phyloP scores from a whole-genome alignment of 805 yeast species.

The Lipomyces spencermartinsiae region DNA sequence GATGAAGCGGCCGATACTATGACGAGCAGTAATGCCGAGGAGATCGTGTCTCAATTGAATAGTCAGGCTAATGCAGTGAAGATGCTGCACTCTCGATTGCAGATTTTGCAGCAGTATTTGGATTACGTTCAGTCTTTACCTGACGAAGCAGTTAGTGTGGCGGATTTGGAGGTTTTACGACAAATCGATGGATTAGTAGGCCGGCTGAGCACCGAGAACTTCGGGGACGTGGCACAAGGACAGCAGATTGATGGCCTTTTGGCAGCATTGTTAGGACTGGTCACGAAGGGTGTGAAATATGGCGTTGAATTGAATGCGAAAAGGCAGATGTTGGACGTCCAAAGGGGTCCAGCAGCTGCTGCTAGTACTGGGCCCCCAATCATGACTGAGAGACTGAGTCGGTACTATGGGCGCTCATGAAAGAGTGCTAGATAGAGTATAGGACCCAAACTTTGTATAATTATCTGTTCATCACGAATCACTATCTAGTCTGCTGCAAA shows the following conservation, averaged over 20 bases:
- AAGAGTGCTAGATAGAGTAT: neutral
- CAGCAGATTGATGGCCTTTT: constrained; percentile 41
- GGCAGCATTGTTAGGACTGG: constrained; percentile 40
- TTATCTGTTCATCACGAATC: neutral
- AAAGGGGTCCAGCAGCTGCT: neutral
- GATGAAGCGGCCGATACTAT: constrained; percentile 1
- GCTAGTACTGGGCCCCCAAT: neutral
- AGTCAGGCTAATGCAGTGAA: constrained; percentile 41
- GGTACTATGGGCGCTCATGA: neutral
- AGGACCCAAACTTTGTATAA: neutral
- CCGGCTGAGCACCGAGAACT: constrained; percentile 29
- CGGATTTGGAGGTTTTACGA: constrained; percentile 38
- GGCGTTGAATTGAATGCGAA: constrained; percentile 37
- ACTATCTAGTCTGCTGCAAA: neutral
- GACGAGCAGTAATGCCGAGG: constrained; percentile 21
- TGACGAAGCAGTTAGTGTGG: constrained; percentile 22
- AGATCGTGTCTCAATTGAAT: constrained; percentile 30
- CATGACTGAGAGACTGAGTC: neutral
- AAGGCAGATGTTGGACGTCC: constrained; percentile 23
- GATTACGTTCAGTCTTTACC: constrained; percentile 27
- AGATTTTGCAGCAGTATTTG: constrained; percentile 38
- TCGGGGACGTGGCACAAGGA: constrained; percentile 26
- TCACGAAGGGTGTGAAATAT: constrained; percentile 39
- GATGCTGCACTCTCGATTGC: constrained; percentile 40
- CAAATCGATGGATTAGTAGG: constrained; percentile 37